phyloP scores from a whole-genome alignment of 1,139 yeast species.

The Taphrina populina region DNA sequence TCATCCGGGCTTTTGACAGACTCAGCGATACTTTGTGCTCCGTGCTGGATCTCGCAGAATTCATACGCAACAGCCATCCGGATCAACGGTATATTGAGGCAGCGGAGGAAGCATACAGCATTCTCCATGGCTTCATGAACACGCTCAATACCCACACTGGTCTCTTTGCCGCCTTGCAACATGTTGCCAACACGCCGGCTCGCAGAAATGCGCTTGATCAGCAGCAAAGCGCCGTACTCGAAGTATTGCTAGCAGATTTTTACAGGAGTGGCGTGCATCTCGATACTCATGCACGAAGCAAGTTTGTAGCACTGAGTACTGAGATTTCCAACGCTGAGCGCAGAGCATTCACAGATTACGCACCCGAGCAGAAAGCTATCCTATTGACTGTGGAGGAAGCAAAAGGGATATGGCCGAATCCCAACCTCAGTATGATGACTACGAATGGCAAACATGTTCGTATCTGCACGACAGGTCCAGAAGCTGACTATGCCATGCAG shows the following conservation, averaged over 20 bases:
- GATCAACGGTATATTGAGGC: conserved; percentile 66
- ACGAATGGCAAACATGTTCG: conserved; percentile 44
- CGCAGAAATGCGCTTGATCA: conserved; percentile 51
- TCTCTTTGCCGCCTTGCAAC: conserved; percentile 55
- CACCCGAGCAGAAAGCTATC: conserved; percentile 46
- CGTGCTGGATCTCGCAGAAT: conserved; percentile 91
- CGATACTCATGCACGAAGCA: conserved; percentile 60
- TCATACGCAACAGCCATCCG: conserved; percentile 81
- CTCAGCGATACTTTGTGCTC: conserved; percentile 85
- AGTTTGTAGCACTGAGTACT: conserved; percentile 77
- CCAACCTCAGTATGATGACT: conserved; percentile 38
- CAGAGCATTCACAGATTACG: conserved; percentile 61
- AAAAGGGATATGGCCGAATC: conserved; percentile 46
- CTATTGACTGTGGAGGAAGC: conserved; percentile 45
- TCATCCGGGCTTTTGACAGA: conserved; percentile 71
- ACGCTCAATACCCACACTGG: conserved; percentile 80
- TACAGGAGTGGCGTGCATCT: conserved; percentile 87
- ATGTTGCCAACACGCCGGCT: conserved; percentile 53
- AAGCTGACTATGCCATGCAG: conserved; percentile 66
- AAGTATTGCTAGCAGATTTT: conserved; percentile 76
- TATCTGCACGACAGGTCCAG: conserved; percentile 67
- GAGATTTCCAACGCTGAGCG: conserved; percentile 81
- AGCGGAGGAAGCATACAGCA: conserved; percentile 85
- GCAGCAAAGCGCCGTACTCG: conserved; percentile 84
- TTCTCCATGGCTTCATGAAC: conserved; percentile 92